Percentiles rank a stretch among this genome's conserved stretches.
These are phyloP conservation scores for Trichoderma pleuroti DNA, from an alignment of 2,329 filamentous ascomycete genomes.

Conservation along the genomic window DNA sequence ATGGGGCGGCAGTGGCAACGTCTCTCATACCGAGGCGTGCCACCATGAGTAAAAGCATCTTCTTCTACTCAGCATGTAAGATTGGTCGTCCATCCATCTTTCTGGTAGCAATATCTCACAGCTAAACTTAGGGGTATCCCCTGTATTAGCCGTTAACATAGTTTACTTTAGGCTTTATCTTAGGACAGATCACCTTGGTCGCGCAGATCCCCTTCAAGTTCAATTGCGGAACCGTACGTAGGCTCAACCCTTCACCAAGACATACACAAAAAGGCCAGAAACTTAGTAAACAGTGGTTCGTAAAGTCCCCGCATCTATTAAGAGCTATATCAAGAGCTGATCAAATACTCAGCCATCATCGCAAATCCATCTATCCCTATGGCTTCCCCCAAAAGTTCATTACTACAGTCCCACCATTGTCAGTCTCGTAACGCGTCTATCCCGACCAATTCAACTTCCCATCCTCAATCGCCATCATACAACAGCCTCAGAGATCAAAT, in stretches of 20 bases:
- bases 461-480: background rate
- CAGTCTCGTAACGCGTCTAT: background rate
- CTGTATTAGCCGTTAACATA: background rate
- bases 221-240: background rate
- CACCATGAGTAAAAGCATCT: background rate
- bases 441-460: background rate
- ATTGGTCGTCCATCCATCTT: background rate
- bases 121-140: background rate
- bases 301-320: background rate
- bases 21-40: background rate
- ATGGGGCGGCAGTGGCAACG: too few species aligned
- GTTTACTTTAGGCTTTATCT: background rate
- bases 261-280: background rate
- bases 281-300: background rate
- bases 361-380: background rate
- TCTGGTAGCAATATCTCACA: too few species aligned
- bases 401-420: background rate
- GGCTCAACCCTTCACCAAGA: background rate
- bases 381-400: background rate
- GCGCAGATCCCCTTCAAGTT: background rate
- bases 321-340: background rate
- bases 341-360: background rate
- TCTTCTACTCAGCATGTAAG: background rate
- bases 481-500: conserved; percentile 17
- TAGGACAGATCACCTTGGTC: background rate